phyloP scores from a whole-genome alignment of 139 green algal genomes.

The Yamagishiella unicocca region DNA sequence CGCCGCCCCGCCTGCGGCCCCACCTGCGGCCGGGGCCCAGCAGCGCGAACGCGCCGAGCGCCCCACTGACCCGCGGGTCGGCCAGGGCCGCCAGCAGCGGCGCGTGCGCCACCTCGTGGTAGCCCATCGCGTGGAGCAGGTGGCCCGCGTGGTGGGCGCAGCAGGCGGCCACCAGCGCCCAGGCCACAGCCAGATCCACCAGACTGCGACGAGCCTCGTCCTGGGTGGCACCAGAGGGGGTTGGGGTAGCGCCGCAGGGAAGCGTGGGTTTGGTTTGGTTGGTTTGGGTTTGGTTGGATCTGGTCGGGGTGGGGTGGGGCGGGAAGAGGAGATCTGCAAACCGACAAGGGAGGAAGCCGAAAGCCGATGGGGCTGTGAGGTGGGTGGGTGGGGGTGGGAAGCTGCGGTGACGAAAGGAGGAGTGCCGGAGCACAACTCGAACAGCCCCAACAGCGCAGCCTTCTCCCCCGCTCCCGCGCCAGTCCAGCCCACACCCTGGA shows the following conservation, averaged over 20 bases:
- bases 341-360: neutral
- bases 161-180: slow-evolving; percentile 84
- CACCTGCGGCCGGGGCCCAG: slow-evolving; percentile 82
- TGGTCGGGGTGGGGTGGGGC: too few relatives aligned
- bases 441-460: too few relatives aligned
- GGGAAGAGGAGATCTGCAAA: neutral
- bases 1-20: neutral
- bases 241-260: neutral
- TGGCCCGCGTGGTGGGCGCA: slow-evolving; percentile 90
- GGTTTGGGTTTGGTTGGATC: too few relatives aligned
- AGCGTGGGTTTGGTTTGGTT: too few relatives aligned
- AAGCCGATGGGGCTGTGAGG: too few relatives aligned
- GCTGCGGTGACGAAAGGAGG: too few relatives aligned
- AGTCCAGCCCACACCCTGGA: too few relatives aligned
- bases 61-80: slow-evolving; percentile 70
- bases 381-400: too few relatives aligned
- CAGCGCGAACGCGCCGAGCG: slow-evolving; percentile 83
- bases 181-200: slow-evolving; percentile 78
- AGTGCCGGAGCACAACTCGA: too few relatives aligned
- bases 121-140: slow-evolving; percentile 70
- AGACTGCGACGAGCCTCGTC: slow-evolving; percentile 70
- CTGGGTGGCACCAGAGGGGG: neutral
- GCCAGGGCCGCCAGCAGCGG: slow-evolving; percentile 75
- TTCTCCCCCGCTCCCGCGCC: too few relatives aligned
- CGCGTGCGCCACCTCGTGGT: slow-evolving; percentile 76